Evolutionary conservation across 768 basidiomycete genomes (phyloP).

Genomic region (Boletus sp.): DNA sequence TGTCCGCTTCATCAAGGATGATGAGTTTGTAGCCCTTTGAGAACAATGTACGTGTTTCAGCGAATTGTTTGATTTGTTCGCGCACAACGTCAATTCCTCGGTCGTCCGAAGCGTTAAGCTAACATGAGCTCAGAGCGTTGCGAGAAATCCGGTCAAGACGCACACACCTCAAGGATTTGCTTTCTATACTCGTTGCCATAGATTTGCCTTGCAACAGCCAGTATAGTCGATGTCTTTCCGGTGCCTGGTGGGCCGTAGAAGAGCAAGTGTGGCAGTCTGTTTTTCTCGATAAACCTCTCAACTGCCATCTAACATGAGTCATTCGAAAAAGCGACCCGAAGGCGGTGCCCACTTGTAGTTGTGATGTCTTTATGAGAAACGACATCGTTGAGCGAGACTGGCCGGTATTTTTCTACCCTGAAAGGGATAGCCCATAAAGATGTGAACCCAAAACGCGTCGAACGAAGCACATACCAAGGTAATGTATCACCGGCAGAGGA

Average conservation of each 20-base stretch:
- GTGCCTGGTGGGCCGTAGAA: conserved; percentile 99
- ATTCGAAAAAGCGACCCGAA: neutral
- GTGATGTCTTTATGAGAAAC: conserved; percentile 97
- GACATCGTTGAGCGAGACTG: conserved; percentile 86
- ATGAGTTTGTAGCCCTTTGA: conserved; percentile 97
- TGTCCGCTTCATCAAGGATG: conserved; percentile 98
- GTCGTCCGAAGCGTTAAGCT: conserved; percentile 98
- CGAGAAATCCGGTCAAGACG: neutral
- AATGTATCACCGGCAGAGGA: conserved; percentile 61
- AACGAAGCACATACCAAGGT: conserved; percentile 64
- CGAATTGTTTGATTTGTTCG: conserved; percentile 98
- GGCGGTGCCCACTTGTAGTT: conserved; percentile 65
- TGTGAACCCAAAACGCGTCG: neutral
- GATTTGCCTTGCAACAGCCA: conserved; percentile 92
- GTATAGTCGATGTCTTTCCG: conserved; percentile 95
- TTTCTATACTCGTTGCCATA: conserved; percentile 85
- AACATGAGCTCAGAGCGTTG: conserved; percentile 3
- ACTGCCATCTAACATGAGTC: conserved; percentile 47
- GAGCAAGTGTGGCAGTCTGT: conserved; percentile 88
- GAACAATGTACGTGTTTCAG: conserved; percentile 88
- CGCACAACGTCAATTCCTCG: conserved; percentile 98
- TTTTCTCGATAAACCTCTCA: conserved; percentile 94
- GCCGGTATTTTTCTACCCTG: conserved; percentile 98
- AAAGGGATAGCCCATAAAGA: neutral
- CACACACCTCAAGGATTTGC: conserved; percentile 85